Base-by-base conservation (phyloP, 2,329 filamentous ascomycete species). In the Leptographium lundbergii region DNA sequence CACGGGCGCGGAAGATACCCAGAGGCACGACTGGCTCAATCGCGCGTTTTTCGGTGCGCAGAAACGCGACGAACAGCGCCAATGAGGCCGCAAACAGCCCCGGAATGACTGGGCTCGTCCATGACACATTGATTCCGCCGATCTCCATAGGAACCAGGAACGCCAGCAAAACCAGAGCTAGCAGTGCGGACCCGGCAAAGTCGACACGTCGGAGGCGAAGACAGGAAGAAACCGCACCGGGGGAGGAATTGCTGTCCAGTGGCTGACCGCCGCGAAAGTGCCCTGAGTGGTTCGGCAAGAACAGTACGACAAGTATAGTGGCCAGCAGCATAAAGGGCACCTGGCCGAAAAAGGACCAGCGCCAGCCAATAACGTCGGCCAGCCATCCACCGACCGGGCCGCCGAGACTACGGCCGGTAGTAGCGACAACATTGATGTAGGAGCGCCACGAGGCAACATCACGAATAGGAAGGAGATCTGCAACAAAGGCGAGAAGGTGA, bases 291-390 rank as follows among this genome's bases (percentile, higher is more conserved):
- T 51, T 48, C 0, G 74, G 75, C 10, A 79, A 65, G 1, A 70
- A 68, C 10, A 69, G 52, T 19, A 67, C 61, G 48, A 70, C 71
- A 6, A 72, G 69, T 7, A 73, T 17, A 10, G 78, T 74, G 13
- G 81, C 80, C 2, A 80, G 25, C 0, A 77, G 59, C 19, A 81
- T 75, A n/a, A 81, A 69, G 0, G 82, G 82, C 0, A 76, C 73
- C 68, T 86, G 82, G 6, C 76, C 75, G 0, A 80, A 65, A 64
- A 86, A 86, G 0, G 80, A 81, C 82, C 82, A 85, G 68, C 85
- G 72, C 85, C 84, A 88, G 19, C 84, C 84, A 14, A 87, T 74
- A 0, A 77, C 76, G 62, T 87, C 81, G 1, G 82, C 79, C 2
- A 87, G 68, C 65, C 75, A 80, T 2, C 84, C 85, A 1, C 84